Evolutionary conservation across 345 rosid genomes (phyloP).

Genomic region (Punica granatum): DNA sequence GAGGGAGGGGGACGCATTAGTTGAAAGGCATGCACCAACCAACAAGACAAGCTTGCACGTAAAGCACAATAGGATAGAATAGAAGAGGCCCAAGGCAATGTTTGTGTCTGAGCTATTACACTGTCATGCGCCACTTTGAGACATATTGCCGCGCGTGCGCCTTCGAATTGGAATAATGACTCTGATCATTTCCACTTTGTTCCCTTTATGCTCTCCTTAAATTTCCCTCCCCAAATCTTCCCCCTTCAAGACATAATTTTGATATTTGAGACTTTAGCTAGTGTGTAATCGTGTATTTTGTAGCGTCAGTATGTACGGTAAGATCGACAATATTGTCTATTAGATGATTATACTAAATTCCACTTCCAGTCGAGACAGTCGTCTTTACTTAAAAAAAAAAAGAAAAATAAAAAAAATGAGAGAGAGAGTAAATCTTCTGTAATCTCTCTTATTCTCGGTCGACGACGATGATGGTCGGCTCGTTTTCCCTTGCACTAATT

Average conservation of each 20-base stretch:
- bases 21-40: background rate
- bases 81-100: too few species aligned
- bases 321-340: too few species aligned
- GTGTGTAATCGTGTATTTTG: too few species aligned
- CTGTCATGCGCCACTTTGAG: slow-evolving; percentile 4
- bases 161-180: slow-evolving; percentile 15
- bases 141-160: slow-evolving; percentile 20
- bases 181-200: slow-evolving; percentile 10
- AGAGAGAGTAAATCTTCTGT: too few species aligned
- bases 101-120: background rate
- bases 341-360: too few species aligned
- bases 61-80: background rate
- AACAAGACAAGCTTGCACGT: background rate
- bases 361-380: too few species aligned
- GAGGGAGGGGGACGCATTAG: background rate
- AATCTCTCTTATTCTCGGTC: background rate
- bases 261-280: too few species aligned
- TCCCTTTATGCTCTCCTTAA: background rate
- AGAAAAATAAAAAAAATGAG: too few species aligned
- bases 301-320: too few species aligned
- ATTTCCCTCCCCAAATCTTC: background rate
- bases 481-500: background rate
- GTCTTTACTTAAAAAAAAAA: too few species aligned
- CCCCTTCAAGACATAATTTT: too few species aligned
- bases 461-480: background rate